Evolutionary conservation across 345 rosid species (phyloP).

Genomic region (Erodium maritimum): DNA sequence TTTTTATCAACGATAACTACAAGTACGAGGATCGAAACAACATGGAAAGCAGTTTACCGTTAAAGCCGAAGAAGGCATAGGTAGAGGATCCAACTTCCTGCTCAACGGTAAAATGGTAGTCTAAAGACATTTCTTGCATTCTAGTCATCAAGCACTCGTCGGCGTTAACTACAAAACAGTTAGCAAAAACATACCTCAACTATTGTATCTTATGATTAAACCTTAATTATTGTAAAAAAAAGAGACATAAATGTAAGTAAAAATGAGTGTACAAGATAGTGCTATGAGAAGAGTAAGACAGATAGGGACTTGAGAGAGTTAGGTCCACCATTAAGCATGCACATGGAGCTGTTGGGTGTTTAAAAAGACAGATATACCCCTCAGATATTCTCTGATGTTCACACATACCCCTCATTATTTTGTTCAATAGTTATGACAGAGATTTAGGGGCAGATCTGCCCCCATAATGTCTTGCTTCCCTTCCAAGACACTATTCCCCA

Average conservation of each 20-base stretch:
- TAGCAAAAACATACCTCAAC: no score
- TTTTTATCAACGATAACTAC: neutral
- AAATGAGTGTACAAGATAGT: no score
- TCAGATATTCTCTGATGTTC: neutral
- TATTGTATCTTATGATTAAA: no score
- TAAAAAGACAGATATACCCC: neutral
- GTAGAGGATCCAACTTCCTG: constrained; percentile 49
- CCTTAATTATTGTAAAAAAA: no score
- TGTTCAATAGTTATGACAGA: neutral
- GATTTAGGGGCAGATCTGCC: neutral
- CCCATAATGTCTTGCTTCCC: neutral
- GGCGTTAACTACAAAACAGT: constrained; percentile 30
- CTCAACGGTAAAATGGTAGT: constrained; percentile 41
- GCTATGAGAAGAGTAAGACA: no score
- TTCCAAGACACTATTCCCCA: neutral
- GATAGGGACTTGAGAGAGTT: neutral
- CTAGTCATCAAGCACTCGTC: constrained; percentile 44
- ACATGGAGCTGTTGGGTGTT: neutral
- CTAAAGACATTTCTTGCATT: constrained; percentile 48
- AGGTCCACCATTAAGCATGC: neutral
- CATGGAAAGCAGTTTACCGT: constrained; percentile 19
- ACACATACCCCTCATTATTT: neutral
- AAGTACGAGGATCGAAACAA: no score
- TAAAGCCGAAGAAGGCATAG: constrained; percentile 46
- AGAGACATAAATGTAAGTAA: no score